phyloP scores from a whole-genome alignment of 306 rosid species.

The Phaseolus lunatus region DNA sequence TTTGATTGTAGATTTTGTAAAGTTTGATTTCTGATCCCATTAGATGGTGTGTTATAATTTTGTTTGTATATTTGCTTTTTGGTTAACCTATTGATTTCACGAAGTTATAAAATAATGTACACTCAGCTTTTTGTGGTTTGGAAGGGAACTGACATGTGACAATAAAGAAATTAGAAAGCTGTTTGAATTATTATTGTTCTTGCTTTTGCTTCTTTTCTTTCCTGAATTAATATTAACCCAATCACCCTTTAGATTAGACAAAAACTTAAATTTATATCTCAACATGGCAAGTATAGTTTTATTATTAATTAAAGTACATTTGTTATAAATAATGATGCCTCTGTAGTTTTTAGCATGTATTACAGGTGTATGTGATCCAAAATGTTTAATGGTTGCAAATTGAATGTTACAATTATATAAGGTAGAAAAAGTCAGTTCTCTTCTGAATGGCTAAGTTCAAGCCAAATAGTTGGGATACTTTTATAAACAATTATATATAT shows the following conservation, averaged over 20 bases:
- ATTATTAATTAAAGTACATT: not conserved
- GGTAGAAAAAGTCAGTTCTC: not conserved
- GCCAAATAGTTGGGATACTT: not conserved
- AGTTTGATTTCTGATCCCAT: slow-evolving; percentile 55
- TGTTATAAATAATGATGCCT: not conserved
- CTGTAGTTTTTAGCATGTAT: not conserved
- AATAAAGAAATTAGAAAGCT: not conserved
- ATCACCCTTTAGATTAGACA: not conserved
- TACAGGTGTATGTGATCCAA: not conserved
- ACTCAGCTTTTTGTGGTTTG: slow-evolving; percentile 36
- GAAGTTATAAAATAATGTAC: slow-evolving; percentile 44
- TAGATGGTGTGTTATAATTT: slow-evolving; percentile 55
- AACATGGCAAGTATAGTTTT: not conserved
- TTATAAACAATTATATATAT: not conserved
- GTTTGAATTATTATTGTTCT: not conserved
- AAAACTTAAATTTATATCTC: not conserved
- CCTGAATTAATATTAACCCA: not conserved
- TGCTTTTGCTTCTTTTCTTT: not conserved
- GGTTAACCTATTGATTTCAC: slow-evolving; percentile 35
- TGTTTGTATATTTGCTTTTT: slow-evolving; percentile 52
- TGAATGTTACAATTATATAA: not conserved
- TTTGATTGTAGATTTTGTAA: slow-evolving; percentile 57
- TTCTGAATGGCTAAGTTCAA: not conserved
- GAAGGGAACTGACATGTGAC: not conserved
- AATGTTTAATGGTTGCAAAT: not conserved